A percentile compares a stretch with the other conserved stretches of the same genome.
Conservation (phyloP, 2,329 filamentous ascomycete species). For the Thermoascus crustaceus region DNA sequence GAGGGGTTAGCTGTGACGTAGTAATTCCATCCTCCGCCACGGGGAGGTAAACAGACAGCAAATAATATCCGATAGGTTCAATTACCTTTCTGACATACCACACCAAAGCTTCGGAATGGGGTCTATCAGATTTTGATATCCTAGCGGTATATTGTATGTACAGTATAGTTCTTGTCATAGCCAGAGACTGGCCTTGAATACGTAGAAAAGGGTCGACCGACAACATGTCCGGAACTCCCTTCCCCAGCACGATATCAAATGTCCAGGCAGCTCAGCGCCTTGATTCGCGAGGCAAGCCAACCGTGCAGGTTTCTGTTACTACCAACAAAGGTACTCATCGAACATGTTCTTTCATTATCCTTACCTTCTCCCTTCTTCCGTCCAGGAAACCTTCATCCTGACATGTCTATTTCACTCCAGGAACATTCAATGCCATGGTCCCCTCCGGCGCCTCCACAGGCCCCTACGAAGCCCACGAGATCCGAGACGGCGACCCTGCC, state of each 20-base stretch:
- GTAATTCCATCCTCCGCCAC: too few species aligned
- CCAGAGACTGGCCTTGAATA: too few species aligned
- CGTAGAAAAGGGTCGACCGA: neutral
- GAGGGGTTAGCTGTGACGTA: too few species aligned
- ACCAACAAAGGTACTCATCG: conserved; percentile 16
- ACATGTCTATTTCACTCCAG: too few species aligned
- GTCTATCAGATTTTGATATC: too few species aligned
- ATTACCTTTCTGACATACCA: too few species aligned
- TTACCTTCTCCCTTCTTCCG: neutral
- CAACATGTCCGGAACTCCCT: neutral
- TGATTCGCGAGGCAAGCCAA: conserved; percentile 30
- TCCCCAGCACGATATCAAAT: neutral
- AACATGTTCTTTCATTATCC: neutral
- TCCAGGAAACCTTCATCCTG: too few species aligned
- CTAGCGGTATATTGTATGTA: too few species aligned
- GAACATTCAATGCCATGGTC: conserved; percentile 23
- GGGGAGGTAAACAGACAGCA: too few species aligned
- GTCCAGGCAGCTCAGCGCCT: conserved; percentile 19
- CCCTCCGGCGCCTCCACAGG: conserved; percentile 30
- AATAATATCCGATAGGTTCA: too few species aligned
- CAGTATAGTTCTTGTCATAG: too few species aligned
- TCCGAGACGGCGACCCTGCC: conserved; percentile 43
- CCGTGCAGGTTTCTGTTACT: conserved; percentile 23
- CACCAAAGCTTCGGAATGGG: too few species aligned
- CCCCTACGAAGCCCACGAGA: conserved; percentile 26